These are phyloP conservation scores for Leishmania gerbilli DNA, from an alignment of 208 protist species.

Conservation along the genomic window DNA sequence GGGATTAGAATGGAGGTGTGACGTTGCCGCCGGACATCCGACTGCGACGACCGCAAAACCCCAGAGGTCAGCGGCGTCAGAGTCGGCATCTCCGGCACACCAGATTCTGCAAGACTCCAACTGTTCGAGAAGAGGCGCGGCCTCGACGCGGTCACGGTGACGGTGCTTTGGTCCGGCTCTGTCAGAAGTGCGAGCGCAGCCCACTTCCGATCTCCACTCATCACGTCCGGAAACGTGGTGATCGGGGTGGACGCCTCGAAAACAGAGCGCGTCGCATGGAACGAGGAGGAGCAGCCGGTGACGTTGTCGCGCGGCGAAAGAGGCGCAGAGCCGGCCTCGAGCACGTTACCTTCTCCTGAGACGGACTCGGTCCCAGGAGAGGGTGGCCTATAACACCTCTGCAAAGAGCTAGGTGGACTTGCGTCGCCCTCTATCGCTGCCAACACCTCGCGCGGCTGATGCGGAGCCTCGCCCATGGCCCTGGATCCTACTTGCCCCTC, in stretches of 20 bases:
- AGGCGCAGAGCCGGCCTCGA: background rate
- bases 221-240: background rate
- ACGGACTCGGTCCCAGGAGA: background rate
- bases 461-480: background rate
- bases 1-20: background rate
- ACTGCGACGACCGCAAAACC: background rate
- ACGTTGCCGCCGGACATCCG: background rate
- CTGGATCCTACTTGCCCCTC: background rate
- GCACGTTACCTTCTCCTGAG: background rate
- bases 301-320: background rate
- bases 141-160: background rate
- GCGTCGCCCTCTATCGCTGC: background rate
- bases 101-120: conserved; percentile 10
- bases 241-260: background rate
- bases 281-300: background rate
- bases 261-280: background rate
- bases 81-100: background rate
- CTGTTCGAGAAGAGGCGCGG: background rate
- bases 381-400: no score
- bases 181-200: background rate
- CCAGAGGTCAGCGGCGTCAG: background rate
- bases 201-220: background rate
- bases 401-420: background rate
- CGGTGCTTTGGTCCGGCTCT: background rate
- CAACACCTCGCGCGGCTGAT: background rate